A percentile compares a stretch with the other conserved stretches of the same genome.
Conservation (phyloP, 2,329 filamentous ascomycete species). For the Phyllosticta citriasiana region DNA sequence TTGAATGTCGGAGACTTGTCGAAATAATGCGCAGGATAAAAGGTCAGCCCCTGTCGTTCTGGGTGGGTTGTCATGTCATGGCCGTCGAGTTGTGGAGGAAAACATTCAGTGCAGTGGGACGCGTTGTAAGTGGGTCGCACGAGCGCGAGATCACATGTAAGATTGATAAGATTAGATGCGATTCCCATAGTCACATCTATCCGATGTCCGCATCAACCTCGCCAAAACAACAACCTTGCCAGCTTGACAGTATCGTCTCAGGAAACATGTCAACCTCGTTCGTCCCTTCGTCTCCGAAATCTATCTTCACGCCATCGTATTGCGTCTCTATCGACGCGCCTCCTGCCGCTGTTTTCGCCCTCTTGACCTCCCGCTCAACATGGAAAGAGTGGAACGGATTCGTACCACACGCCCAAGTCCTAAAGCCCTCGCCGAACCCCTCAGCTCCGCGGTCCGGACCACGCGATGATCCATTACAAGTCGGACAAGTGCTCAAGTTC, state of each 20-base stretch:
- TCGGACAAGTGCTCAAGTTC: constrained; percentile 2
- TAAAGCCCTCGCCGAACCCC: not conserved
- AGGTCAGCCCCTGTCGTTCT: constrained; percentile 14
- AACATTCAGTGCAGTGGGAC: not conserved
- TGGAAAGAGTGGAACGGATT: constrained; percentile 9
- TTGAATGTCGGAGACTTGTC: constrained; percentile 50
- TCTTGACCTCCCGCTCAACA: constrained; percentile 6
- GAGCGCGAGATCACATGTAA: not conserved
- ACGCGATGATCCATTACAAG: not conserved
- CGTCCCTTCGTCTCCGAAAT: not conserved
- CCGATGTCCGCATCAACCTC: not conserved
- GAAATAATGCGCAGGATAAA: constrained; percentile 53
- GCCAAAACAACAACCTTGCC: not conserved
- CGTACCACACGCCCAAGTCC: constrained; percentile 5
- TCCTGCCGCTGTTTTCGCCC: constrained; percentile 3
- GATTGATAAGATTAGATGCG: not conserved
- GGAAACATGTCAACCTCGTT: not conserved
- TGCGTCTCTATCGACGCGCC: constrained; percentile 1
- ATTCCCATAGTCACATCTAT: not conserved
- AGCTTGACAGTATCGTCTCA: not conserved
- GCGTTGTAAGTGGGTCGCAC: not conserved
- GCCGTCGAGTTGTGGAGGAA: constrained; percentile 4
- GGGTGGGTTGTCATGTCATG: constrained; percentile 27
- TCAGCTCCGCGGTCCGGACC: not conserved
- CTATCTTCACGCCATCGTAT: constrained; percentile 5